Base-by-base conservation (phyloP, 495 filamentous ascomycete species). In the Daldinia concentrica region DNA sequence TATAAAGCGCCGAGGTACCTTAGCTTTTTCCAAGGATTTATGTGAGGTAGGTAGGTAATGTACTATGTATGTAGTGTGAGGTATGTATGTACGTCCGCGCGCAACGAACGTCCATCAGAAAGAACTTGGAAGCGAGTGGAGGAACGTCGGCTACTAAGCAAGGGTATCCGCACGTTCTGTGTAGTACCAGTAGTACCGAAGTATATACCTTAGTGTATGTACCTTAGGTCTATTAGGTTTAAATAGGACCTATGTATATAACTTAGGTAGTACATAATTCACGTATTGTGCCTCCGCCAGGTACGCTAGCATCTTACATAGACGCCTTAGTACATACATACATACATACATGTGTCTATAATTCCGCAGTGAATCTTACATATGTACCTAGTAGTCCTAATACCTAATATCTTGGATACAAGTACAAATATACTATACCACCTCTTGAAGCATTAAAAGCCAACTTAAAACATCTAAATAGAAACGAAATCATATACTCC, bases 51-150 rank as follows among this genome's bases (percentile, higher is more conserved):
- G 19, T 56, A n/a, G 3, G 14, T 51, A 26, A 4, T 27, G 26
- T 27, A 27, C 1, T 27, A 4, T 2, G 26, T 2, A 27, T 1
- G 26, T 27, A 27, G 26, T 27, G 32, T 32, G 24, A 11, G 48
- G 48, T 51, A 30, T 29, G 50, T 55, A 26, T 26, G 69, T n/a
- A n/a, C n/a, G n/a, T 62, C 29, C 52, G 62, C 64, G 68, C 64
- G 62, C 51, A 55, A 71, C 43, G 51, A 66, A 52, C 26, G 45
- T 22, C 54, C 55, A 64, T 64, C 8, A 12, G 29, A 32, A 29
- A 64, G 59, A 72, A 58, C 65, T 50, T 73, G 70, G 70, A 69
- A 73, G 69, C 69, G 64, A 68, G 59, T 72, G 32, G 64, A 72
- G 69, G 60, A 64, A 68, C 56, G 64, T 68, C 59, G 69, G 69